A percentile compares a stretch with the other conserved stretches of the same genome.
Evolutionary conservation across 2,329 filamentous ascomycete species (phyloP).

Genomic region (Chaetomium globosum): DNA sequence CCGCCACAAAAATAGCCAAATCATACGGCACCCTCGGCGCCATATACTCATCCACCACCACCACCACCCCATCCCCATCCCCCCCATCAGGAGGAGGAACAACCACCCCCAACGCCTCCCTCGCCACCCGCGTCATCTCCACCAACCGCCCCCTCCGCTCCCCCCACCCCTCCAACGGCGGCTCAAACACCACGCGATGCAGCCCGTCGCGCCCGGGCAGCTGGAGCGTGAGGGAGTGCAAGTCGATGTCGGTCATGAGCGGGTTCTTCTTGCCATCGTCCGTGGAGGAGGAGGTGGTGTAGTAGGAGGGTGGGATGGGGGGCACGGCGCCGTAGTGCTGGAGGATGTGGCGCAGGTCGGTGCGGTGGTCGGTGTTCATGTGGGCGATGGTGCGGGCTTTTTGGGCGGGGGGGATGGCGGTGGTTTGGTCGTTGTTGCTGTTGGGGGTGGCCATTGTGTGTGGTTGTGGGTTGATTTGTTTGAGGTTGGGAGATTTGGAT

Average conservation of each 20-base stretch:
- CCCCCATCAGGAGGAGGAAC: not conserved
- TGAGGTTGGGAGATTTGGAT: constrained; percentile 3
- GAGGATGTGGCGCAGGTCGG: constrained; percentile 76
- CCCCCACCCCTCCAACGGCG: constrained; percentile 67
- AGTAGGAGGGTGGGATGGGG: constrained; percentile 37
- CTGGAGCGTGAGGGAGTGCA: constrained; percentile 63
- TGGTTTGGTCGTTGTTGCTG: constrained; percentile 2
- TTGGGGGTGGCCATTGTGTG: not conserved
- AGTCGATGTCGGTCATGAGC: constrained; percentile 65
- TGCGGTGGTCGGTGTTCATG: constrained; percentile 83
- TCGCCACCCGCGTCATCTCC: constrained; percentile 64
- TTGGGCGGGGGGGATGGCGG: constrained; percentile 29
- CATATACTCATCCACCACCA: constrained; percentile 48
- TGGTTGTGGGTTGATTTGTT: constrained; percentile 3
- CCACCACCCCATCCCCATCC: constrained; percentile 40
- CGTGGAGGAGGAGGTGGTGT: too few relatives aligned
- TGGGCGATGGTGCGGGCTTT: constrained; percentile 63
- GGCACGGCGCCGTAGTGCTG: constrained; percentile 66
- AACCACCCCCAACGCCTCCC: constrained; percentile 60
- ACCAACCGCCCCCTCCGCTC: constrained; percentile 73
- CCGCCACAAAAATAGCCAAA: constrained; percentile 56
- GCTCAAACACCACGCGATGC: constrained; percentile 64
- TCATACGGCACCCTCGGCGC: constrained; percentile 50
- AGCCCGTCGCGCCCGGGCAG: constrained; percentile 49
- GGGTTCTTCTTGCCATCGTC: constrained; percentile 41